Conservation (phyloP, 225 moss, liverwort and hornwort species). For the Thuidium tamariscinum region DNA sequence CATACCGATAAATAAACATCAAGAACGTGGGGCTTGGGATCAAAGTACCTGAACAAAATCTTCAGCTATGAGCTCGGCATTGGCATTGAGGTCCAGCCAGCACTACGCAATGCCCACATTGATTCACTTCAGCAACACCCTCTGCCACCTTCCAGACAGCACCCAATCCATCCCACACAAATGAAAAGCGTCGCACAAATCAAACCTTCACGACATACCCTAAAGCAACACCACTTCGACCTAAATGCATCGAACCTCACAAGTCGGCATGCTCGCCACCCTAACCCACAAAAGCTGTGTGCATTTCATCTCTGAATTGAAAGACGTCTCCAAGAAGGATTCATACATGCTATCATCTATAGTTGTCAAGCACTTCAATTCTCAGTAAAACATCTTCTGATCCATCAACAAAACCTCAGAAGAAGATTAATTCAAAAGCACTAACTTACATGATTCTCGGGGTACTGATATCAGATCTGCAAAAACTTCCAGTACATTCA, state of each 20-base stretch:
- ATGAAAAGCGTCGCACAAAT: neutral
- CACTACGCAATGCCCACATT: neutral
- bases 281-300: neutral
- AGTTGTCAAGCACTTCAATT: neutral
- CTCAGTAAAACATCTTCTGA: neutral
- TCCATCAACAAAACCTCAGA: neutral
- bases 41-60: neutral
- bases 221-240: neutral
- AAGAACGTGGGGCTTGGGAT: neutral
- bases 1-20: neutral
- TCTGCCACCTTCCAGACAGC: neutral
- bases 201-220: neutral
- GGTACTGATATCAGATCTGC: neutral
- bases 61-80: neutral
- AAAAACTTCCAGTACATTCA: neutral
- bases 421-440: neutral
- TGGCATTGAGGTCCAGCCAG: neutral
- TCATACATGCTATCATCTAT: neutral
- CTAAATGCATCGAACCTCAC: neutral
- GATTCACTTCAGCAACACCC: neutral
- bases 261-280: neutral
- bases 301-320: neutral
- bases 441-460: neutral
- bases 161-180: neutral
- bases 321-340: neutral